Evolutionary conservation across 441 rosid species (phyloP).

Genomic region (Corymbia citriodora): DNA sequence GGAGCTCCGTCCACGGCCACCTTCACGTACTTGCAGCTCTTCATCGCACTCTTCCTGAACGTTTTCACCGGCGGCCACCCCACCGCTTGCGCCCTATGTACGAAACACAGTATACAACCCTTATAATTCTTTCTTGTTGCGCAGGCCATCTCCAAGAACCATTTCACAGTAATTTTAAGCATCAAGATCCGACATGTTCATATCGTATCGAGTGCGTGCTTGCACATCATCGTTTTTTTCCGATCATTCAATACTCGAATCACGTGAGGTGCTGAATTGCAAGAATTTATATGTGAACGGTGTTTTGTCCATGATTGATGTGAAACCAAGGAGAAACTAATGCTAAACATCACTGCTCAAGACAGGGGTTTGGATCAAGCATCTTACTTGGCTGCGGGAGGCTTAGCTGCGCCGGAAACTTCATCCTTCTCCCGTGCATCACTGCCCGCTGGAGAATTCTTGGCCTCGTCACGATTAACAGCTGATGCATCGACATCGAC

Average conservation of each 20-base stretch:
- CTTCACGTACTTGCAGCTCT: slow-evolving; percentile 48
- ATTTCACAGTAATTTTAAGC: background rate
- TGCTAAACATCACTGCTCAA: background rate
- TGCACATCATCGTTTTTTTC: background rate
- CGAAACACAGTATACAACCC: background rate
- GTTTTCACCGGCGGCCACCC: slow-evolving; percentile 84
- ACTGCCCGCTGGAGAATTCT: background rate
- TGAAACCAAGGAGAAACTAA: background rate
- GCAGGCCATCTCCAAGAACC: background rate
- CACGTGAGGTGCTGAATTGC: background rate
- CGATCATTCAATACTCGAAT: background rate
- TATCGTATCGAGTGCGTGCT: background rate
- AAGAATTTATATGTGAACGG: background rate
- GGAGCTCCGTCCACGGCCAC: slow-evolving; percentile 74
- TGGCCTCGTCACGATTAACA: background rate
- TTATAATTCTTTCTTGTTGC: background rate
- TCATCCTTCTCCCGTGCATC: background rate
- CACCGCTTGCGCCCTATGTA: slow-evolving; percentile 37
- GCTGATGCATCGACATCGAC: slow-evolving; percentile 15
- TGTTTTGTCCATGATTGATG: background rate
- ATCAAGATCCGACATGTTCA: background rate
- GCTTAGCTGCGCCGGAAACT: slow-evolving; percentile 10
- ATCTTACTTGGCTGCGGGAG: slow-evolving; percentile 32
- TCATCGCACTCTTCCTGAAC: slow-evolving; percentile 26
- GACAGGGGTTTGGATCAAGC: background rate